Evolutionary conservation across 2,329 filamentous ascomycete genomes (phyloP), one percentile per base, ranked within the genome.

Genomic region (Leptographium radiaticola): DNA sequence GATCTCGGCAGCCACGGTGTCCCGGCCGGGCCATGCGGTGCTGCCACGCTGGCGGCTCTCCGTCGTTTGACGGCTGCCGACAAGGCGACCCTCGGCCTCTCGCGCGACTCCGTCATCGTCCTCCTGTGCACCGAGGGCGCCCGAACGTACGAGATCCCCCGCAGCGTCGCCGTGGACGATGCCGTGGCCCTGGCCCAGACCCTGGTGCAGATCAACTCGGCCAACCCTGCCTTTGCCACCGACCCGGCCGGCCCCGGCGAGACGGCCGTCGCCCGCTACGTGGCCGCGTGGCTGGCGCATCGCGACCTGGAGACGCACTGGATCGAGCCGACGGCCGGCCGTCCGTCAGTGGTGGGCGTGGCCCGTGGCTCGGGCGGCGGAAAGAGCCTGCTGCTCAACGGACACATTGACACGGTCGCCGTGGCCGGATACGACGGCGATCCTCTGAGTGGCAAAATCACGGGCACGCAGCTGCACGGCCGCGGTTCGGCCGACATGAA

Each of bases 21-120:
- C 33, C 20, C 40, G 8, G 62, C 63, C 2, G 66, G 66, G 2
- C 66, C 66, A 8, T 68, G 65, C 45, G 66, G 66, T 6, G 65
- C 73, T 6, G 73, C 76, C 2, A 65, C 72, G 1, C 60, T 79
- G 47, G 73, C 72, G 25, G 81, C 79, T 1, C 61, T 89, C 31
- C 44, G 56, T 33, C 45, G 45, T 12, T 33, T 38, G 12, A 16
- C 31, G 25, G 46, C 9, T 10, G 18, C 25, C 31, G 7, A 36
- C 4, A 15, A 7, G n/a, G 20, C 2, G 31, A 15, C 31, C 18
- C 34, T 53, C 15, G 38, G 53, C 42, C 49, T 59, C 7, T 30
- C 44, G 25, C 3, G 40, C 12, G 53, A 56, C 12, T 34, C 58
- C 16, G 50, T 55, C 9, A 53, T 59, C 2, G 54, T 59, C 12